Conservation (phyloP, 2,329 filamentous ascomycete genomes). For the Pseudogymnoascus sp. region DNA sequence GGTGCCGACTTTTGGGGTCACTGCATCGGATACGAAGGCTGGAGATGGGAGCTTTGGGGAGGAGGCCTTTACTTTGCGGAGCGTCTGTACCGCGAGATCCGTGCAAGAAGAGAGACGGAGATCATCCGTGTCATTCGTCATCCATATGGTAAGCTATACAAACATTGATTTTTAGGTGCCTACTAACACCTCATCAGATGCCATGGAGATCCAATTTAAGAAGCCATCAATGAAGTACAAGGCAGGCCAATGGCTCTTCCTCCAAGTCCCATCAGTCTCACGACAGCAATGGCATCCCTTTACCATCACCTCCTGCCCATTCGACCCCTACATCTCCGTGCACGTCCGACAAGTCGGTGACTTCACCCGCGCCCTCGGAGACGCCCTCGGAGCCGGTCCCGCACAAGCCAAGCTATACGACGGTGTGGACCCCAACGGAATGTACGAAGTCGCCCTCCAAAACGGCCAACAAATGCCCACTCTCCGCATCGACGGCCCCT, state of each 20-base stretch:
- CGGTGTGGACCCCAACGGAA: conserved; percentile 82
- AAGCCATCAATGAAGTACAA: conserved; percentile 98
- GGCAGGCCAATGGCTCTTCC: conserved; percentile 95
- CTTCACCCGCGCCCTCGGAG: conserved; percentile 88
- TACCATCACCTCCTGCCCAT: conserved; percentile 96
- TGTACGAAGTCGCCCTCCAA: conserved; percentile 95
- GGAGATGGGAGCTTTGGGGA: conserved; percentile 90
- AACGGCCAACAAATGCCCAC: conserved; percentile 88
- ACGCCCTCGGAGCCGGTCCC: conserved; percentile 83
- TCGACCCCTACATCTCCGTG: conserved; percentile 87
- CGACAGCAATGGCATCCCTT: conserved; percentile 96
- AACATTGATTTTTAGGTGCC: background rate
- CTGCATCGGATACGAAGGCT: conserved; percentile 91
- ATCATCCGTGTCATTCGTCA: conserved; percentile 93
- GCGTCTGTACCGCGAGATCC: conserved; percentile 84
- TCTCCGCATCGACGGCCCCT: conserved; percentile 88
- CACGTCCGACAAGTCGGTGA: conserved; percentile 96
- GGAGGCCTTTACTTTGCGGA: conserved; percentile 82
- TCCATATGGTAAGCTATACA: conserved; percentile 65
- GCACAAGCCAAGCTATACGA: conserved; percentile 88
- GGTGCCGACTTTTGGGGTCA: conserved; percentile 78
- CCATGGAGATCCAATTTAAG: conserved; percentile 92
- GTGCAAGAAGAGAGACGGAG: conserved; percentile 72
- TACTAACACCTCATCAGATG: conserved; percentile 50
- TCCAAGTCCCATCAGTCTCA: conserved; percentile 85